A percentile compares a stretch with the other conserved stretches of the same genome.
Conservation (phyloP, 2,329 filamentous ascomycete genomes). For the Cladosporium sp. region DNA sequence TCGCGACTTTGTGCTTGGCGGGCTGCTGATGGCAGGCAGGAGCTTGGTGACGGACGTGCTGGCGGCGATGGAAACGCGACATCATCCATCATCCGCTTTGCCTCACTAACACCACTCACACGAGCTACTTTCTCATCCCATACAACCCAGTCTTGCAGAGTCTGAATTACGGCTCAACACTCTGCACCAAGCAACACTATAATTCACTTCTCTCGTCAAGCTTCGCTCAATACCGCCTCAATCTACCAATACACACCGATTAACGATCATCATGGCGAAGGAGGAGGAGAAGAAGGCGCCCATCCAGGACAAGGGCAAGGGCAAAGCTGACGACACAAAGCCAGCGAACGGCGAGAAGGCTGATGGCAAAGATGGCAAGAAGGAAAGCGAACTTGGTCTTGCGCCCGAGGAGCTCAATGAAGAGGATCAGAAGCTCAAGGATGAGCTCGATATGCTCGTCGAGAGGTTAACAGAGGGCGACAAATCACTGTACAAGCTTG, state of each 20-base stretch:
- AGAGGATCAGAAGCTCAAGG: conserved; percentile 97
- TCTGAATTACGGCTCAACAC: not conserved
- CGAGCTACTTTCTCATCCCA: not conserved
- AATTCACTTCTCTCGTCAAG: not conserved
- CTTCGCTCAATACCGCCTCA: not conserved
- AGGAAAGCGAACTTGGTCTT: conserved; percentile 70
- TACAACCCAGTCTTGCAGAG: not conserved
- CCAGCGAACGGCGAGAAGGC: conserved; percentile 56
- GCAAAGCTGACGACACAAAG: conserved; percentile 69
- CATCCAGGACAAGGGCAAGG: conserved; percentile 83
- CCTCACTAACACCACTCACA: not conserved
- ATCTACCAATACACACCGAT: not conserved
- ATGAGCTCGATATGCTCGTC: conserved; percentile 94
- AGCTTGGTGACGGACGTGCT: conserved; percentile 3
- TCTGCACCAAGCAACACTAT: not conserved
- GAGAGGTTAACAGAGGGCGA: conserved; percentile 90
- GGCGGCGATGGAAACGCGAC: conserved; percentile 6
- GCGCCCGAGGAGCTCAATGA: conserved; percentile 86
- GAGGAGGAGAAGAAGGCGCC: conserved; percentile 78
- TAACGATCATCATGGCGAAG: conserved; percentile 65
- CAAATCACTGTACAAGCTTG: conserved; percentile 80
- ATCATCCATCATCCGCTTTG: conserved; percentile 6
- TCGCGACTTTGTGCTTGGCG: conserved; percentile 5
- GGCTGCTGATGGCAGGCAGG: conserved; percentile 1
- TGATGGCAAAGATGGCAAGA: conserved; percentile 60